Evolutionary conservation across 352 stramenopile genomes (phyloP).

Genomic region (Phytophthora tubulina): DNA sequence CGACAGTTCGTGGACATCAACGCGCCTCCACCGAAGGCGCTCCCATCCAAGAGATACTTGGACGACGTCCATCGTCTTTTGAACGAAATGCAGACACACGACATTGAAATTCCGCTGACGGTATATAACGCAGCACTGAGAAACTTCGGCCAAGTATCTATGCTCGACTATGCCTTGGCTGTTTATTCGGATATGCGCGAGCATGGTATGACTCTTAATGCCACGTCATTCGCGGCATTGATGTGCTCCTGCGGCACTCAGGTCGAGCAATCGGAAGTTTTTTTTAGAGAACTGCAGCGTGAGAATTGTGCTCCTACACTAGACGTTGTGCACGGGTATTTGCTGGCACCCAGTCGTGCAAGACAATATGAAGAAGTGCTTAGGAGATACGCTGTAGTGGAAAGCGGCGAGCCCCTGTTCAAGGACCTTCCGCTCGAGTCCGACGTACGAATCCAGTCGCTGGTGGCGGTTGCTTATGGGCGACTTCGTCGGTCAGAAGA

Average conservation of each 20-base stretch:
- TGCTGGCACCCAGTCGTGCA: slow-evolving; percentile 51
- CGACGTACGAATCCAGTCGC: slow-evolving; percentile 67
- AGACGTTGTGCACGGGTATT: slow-evolving; percentile 48
- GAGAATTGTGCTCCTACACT: slow-evolving; percentile 34
- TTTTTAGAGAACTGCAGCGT: slow-evolving; percentile 55
- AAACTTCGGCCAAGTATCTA: slow-evolving; percentile 57
- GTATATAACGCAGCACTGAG: slow-evolving; percentile 77
- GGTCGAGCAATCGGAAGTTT: slow-evolving; percentile 50
- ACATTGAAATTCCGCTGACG: slow-evolving; percentile 46
- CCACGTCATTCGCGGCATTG: slow-evolving; percentile 63
- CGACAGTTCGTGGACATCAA: slow-evolving; percentile 56
- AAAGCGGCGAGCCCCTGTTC: slow-evolving; percentile 17
- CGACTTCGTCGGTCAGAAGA: slow-evolving; percentile 50
- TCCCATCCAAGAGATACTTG: slow-evolving; percentile 55
- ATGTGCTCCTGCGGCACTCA: slow-evolving; percentile 61
- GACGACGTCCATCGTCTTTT: slow-evolving; percentile 60
- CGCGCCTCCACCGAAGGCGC: slow-evolving; percentile 42
- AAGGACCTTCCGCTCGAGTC: slow-evolving; percentile 45
- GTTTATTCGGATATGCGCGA: slow-evolving; percentile 59
- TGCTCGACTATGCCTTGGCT: slow-evolving; percentile 46
- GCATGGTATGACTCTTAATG: slow-evolving; percentile 51
- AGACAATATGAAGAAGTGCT: slow-evolving; percentile 55
- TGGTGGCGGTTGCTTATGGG: slow-evolving; percentile 70
- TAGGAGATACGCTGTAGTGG: slow-evolving; percentile 41
- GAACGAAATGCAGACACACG: slow-evolving; percentile 53